A percentile compares a stretch with the other conserved stretches of the same genome.
These are phyloP conservation scores for Phytophthora nicotianae DNA, from an alignment of 352 stramenopile genomes.

Conservation along the genomic window DNA sequence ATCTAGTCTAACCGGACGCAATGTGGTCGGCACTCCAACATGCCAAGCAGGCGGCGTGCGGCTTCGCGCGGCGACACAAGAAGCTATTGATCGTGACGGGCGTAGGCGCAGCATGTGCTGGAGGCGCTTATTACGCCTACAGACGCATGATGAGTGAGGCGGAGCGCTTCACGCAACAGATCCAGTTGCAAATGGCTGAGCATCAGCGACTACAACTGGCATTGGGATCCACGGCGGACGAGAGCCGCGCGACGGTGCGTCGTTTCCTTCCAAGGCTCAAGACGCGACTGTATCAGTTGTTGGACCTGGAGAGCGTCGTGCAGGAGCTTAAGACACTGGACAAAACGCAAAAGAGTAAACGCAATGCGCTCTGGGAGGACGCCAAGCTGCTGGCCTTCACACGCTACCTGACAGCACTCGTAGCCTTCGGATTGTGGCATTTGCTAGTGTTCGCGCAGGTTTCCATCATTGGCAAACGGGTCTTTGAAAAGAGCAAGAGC, in stretches of 20 bases:
- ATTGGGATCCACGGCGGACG: constrained; percentile 71
- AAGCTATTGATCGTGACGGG: constrained; percentile 57
- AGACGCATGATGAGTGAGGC: constrained; percentile 64
- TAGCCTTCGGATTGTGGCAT: constrained; percentile 81
- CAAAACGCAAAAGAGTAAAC: constrained; percentile 61
- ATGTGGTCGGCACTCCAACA: constrained; percentile 82
- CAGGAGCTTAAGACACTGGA: constrained; percentile 75
- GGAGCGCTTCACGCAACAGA: constrained; percentile 70
- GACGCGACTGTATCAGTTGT: constrained; percentile 57
- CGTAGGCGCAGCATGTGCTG: constrained; percentile 55
- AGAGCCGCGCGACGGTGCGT: constrained; percentile 76
- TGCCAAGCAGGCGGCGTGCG: constrained; percentile 49
- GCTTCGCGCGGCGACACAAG: constrained; percentile 76
- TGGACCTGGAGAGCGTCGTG: constrained; percentile 76
- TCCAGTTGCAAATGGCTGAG: constrained; percentile 75
- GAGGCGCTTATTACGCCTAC: constrained; percentile 75
- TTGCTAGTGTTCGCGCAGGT: constrained; percentile 83
- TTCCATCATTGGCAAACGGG: constrained; percentile 74
- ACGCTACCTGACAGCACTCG: constrained; percentile 74
- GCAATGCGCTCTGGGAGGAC: constrained; percentile 75
- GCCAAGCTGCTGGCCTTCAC: constrained; percentile 75
- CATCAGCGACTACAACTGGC: constrained; percentile 79
- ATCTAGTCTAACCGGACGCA: not conserved
- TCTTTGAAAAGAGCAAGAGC: constrained; percentile 66
- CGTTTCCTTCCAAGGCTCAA: constrained; percentile 76